phyloP scores from a whole-genome alignment of 768 basidiomycete species.

The Lactarius trivialis region DNA sequence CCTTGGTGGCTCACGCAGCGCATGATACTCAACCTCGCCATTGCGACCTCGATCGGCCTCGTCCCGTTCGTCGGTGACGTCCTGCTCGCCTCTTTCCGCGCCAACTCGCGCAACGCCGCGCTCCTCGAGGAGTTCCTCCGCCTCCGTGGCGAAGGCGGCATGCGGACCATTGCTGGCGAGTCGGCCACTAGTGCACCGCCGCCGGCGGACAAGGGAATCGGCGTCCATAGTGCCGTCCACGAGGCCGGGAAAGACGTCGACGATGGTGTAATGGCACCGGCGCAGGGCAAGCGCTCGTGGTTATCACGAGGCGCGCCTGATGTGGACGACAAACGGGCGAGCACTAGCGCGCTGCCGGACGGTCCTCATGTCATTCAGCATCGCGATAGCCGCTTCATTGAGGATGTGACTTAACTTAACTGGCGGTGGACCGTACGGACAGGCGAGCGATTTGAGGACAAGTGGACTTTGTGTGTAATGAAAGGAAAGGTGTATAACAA shows the following conservation, averaged over 20 bases:
- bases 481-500: neutral
- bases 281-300: neutral
- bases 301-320: neutral
- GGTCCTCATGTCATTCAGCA: neutral
- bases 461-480: neutral
- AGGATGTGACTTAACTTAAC: constrained; percentile 8
- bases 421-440: neutral
- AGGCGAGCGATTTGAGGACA: neutral
- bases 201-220: neutral
- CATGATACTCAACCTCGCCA: constrained; percentile 73
- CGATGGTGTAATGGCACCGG: neutral
- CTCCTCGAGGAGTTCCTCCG: constrained; percentile 81
- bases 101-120: constrained; percentile 84
- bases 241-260: neutral
- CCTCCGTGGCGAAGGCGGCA: constrained; percentile 44
- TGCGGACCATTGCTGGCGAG: neutral
- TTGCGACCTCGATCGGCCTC: constrained; percentile 60
- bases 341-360: neutral
- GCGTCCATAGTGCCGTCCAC: neutral
- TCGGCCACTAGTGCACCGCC: neutral
- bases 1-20: constrained; percentile 57
- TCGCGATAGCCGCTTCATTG: constrained; percentile 21
- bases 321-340: neutral
- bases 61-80: constrained; percentile 75
- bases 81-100: constrained; percentile 69